phyloP scores from a whole-genome alignment of 208 protist species.

The Crithidia mellificae region DNA sequence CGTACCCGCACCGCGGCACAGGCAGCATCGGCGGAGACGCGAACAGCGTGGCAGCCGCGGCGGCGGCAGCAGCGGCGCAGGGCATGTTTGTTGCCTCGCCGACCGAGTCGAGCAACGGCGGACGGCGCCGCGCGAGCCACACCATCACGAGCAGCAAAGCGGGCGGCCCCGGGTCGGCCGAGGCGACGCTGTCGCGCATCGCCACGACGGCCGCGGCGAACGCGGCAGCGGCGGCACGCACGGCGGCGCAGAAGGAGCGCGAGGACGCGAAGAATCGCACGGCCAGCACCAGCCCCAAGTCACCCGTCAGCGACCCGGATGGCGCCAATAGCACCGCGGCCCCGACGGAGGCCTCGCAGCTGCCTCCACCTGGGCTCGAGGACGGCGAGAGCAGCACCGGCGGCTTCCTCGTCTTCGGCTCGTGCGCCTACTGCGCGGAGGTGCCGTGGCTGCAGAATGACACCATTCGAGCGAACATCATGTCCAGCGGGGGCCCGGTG shows the following conservation, averaged over 20 bases:
- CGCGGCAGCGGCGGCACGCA: neutral
- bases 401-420: conserved; percentile 69
- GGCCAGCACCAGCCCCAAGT: conserved; percentile 4
- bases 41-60: neutral
- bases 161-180: neutral
- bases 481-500: conserved; percentile 50
- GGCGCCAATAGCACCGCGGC: conserved; percentile 12
- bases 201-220: conserved; percentile 5
- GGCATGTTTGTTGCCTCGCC: conserved; percentile 28
- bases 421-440: conserved; percentile 77
- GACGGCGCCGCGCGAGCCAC: neutral
- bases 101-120: conserved; percentile 9
- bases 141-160: neutral
- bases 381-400: conserved; percentile 32
- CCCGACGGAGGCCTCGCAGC: conserved; percentile 21
- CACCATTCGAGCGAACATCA: conserved; percentile 94
- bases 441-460: conserved; percentile 89
- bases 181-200: neutral
- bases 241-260: neutral
- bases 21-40: neutral
- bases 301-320: conserved; percentile 9
- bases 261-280: conserved; percentile 9
- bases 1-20: neutral
- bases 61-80: neutral
- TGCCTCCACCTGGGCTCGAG: conserved; percentile 9